phyloP scores from a whole-genome alignment of 306 rosid genomes.

The Pyrus bretschneideri region DNA sequence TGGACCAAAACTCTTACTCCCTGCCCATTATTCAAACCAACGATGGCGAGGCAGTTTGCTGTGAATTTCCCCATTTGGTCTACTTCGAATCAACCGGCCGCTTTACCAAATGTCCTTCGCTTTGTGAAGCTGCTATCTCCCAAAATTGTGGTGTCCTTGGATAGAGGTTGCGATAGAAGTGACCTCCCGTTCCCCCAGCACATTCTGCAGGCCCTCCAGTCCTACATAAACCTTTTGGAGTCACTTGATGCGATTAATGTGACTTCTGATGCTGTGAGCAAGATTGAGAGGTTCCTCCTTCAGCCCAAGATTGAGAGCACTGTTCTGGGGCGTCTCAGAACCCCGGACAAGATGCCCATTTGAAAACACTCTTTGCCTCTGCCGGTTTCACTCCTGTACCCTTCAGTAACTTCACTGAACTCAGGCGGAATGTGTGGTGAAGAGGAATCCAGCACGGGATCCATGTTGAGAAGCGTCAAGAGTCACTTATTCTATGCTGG shows the following conservation, averaged over 20 bases:
- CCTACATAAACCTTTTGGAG: slow-evolving; percentile 33
- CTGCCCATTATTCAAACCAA: slow-evolving; percentile 18
- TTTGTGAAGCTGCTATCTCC: slow-evolving; percentile 38
- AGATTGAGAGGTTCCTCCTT: slow-evolving; percentile 36
- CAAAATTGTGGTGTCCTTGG: slow-evolving; percentile 32
- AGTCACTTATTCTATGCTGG: slow-evolving; percentile 42
- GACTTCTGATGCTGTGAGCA: slow-evolving; percentile 27
- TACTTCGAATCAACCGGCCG: slow-evolving; percentile 26
- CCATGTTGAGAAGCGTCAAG: slow-evolving; percentile 40
- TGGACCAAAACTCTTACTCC: slow-evolving; percentile 23
- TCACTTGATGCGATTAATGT: slow-evolving; percentile 33
- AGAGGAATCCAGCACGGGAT: slow-evolving; percentile 36
- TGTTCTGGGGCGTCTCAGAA: slow-evolving; percentile 32
- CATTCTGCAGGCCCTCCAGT: slow-evolving; percentile 34
- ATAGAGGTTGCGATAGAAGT: slow-evolving; percentile 34
- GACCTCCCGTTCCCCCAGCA: slow-evolving; percentile 41
- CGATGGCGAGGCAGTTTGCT: slow-evolving; percentile 28
- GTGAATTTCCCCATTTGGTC: slow-evolving; percentile 42
- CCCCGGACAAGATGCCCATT: slow-evolving; percentile 24
- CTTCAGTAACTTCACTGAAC: slow-evolving; percentile 43
- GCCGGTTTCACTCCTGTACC: slow-evolving; percentile 29
- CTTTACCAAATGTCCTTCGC: slow-evolving; percentile 31
- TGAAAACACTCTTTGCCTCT: slow-evolving; percentile 26
- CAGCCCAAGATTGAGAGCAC: slow-evolving; percentile 40
- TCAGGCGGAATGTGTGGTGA: slow-evolving; percentile 44